Evolutionary conservation across 1,284 basidiomycete species (phyloP), one percentile per base, ranked within the genome.

Genomic region (Marasmius oreades): DNA sequence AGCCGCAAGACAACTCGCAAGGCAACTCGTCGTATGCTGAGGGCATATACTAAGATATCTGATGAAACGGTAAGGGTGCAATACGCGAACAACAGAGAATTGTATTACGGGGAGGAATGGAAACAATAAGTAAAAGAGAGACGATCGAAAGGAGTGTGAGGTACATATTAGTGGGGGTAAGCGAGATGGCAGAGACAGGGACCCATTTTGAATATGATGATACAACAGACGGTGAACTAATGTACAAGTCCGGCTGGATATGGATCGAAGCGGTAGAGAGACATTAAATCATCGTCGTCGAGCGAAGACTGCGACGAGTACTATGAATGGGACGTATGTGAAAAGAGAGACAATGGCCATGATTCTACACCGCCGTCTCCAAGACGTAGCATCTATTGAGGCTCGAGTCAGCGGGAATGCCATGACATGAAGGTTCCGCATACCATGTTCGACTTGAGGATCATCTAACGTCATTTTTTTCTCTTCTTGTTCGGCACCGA

Each of bases 391-490:
- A 63, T 84, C 81, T 83, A 59, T 33, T 51, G 26, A 51, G 7
- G 23, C 31, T 51, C 1, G 50, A 3, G 55, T 26, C 26, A 33
- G 28, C 20, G 34, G 26, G 50, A 53, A 58, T 20, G 51, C 7
- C 11, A 46, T 52, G 24, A 48, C 53, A 53, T 52, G 34, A 51
- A 14, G 73, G 85, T 64, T 31, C 28, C 10, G 10, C 28, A 10
- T 64, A 90, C 88, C 85, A 66, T 80, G 78, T 66, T 90, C 88
- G 54, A 90, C 79, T 64, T 90, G 87, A 22, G 88, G 88, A 69
- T 90, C 88, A 64, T 90, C 88, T 44, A 90, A 71, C 20, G 84
- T 73, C 8, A 90, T 86, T 11, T 88, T 89, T 71, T 88, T 88
- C 52, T 74, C 75, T 59, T 82, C 81, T 43, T 73, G 73, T 33